These are phyloP conservation scores for Colletotrichum sp. DNA, from an alignment of 2,329 filamentous ascomycete genomes.

Conservation along the genomic window DNA sequence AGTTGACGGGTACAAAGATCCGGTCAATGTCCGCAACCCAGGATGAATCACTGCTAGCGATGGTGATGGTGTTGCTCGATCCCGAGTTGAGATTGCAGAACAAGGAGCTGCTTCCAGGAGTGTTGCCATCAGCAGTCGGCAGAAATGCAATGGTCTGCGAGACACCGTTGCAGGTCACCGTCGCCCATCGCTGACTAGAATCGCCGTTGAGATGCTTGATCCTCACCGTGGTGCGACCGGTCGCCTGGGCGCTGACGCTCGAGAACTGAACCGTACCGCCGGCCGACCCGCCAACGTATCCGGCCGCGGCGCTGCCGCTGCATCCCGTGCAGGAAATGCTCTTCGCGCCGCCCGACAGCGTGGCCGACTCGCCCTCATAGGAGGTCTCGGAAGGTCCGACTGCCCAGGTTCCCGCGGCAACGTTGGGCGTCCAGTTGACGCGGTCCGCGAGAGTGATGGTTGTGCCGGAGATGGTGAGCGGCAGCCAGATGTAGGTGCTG, in stretches of 20 bases:
- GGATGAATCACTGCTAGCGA: constrained; percentile 41
- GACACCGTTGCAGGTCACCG: constrained; percentile 61
- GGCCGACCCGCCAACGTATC: constrained; percentile 58
- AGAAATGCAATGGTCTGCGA: constrained; percentile 59
- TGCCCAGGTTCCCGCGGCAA: constrained; percentile 46
- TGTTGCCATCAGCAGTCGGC: constrained; percentile 48
- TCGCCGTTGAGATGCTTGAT: constrained; percentile 65
- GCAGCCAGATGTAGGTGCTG: constrained; percentile 71
- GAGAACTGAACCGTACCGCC: constrained; percentile 53
- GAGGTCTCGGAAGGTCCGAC: constrained; percentile 49
- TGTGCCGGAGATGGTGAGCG: constrained; percentile 58
- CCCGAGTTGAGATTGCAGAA: constrained; percentile 55
- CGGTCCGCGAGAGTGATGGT: constrained; percentile 55
- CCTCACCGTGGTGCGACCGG: constrained; percentile 55
- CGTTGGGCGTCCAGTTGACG: constrained; percentile 60
- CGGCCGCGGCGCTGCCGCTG: constrained; percentile 53
- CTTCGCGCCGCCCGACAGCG: constrained; percentile 51
- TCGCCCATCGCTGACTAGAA: constrained; percentile 54
- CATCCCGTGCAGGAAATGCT: constrained; percentile 55
- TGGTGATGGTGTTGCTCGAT: constrained; percentile 49
- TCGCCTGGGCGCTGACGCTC: constrained; percentile 45
- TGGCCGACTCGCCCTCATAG: constrained; percentile 57
- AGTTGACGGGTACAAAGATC: constrained; percentile 52
- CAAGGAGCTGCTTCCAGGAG: constrained; percentile 48
- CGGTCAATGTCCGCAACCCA: constrained; percentile 60